These are phyloP conservation scores for Hermanozyma aechmeae DNA, from an alignment of 805 yeast species.

Conservation along the genomic window DNA sequence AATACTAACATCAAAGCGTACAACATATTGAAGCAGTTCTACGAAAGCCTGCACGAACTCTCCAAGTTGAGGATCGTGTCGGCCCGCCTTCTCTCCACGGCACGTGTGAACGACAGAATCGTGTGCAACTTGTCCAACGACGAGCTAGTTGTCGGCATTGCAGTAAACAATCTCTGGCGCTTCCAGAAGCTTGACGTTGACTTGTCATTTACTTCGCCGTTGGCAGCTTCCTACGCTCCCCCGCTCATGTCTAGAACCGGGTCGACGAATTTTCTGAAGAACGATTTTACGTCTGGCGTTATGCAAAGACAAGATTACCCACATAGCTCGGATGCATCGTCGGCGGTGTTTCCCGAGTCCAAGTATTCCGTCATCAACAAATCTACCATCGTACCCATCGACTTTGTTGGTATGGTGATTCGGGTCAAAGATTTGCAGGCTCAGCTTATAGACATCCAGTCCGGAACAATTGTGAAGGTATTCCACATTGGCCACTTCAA, in stretches of 20 bases:
- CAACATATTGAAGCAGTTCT: slow-evolving; percentile 16
- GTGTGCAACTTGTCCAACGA: slow-evolving; percentile 44
- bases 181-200: slow-evolving; percentile 32
- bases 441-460: slow-evolving; percentile 67
- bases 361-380: slow-evolving; percentile 14
- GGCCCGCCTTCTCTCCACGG: slow-evolving; percentile 52
- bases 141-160: slow-evolving; percentile 51
- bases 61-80: slow-evolving; percentile 28
- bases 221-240: slow-evolving; percentile 6
- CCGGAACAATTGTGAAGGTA: slow-evolving; percentile 59
- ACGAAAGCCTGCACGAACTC: slow-evolving; percentile 5
- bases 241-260: slow-evolving; percentile 8
- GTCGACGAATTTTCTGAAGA: background rate
- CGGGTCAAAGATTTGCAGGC: slow-evolving; percentile 48
- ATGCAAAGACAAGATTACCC: slow-evolving; percentile 1
- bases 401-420: slow-evolving; percentile 69
- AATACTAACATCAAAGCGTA: slow-evolving; percentile 33
- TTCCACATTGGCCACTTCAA: slow-evolving; percentile 57
- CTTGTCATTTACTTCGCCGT: too few species aligned
- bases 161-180: slow-evolving; percentile 59
- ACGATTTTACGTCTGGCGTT: slow-evolving; percentile 2
- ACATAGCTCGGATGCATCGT: background rate
- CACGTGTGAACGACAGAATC: slow-evolving; percentile 66
- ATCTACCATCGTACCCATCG: slow-evolving; percentile 42
- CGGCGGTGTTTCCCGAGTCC: slow-evolving; percentile 1